A percentile compares a stretch with the other conserved stretches of the same genome.
phyloP scores from a whole-genome alignment of 2,329 filamentous ascomycete species.

The Colletotrichum sp. region DNA sequence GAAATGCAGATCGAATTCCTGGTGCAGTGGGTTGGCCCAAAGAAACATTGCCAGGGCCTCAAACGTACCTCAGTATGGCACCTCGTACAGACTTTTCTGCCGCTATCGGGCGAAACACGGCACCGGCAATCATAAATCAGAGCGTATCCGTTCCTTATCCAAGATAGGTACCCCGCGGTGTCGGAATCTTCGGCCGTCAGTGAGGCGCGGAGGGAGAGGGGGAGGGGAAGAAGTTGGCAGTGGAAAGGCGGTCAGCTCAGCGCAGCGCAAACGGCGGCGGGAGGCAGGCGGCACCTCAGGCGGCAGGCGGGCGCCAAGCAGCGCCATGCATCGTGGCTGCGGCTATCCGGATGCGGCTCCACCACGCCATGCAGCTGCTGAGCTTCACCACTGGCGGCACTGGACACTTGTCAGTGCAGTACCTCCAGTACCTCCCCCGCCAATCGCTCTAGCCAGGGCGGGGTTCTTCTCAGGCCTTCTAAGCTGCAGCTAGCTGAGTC shows the following conservation, averaged over 20 bases:
- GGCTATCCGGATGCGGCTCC: slow-evolving; percentile 17
- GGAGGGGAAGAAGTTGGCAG: background rate
- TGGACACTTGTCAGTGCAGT: background rate
- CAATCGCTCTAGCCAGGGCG: background rate
- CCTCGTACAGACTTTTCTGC: background rate
- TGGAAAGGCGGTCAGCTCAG: background rate
- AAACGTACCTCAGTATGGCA: background rate
- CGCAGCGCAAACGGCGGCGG: background rate
- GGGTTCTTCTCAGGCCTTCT: background rate
- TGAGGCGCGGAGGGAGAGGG: background rate
- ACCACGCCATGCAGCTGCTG: background rate
- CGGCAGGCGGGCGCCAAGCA: slow-evolving; percentile 1
- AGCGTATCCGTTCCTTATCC: background rate
- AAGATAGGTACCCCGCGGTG: background rate
- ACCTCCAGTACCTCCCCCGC: background rate
- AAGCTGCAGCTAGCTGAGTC: background rate
- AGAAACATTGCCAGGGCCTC: background rate
- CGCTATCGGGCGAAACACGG: background rate
- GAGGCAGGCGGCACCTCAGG: background rate
- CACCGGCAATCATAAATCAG: background rate
- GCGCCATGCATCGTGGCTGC: background rate
- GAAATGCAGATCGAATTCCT: background rate
- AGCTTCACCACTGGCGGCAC: background rate
- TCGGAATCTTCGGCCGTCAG: background rate
- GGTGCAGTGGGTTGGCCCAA: background rate